Evolutionary conservation across 768 basidiomycete genomes (phyloP).

Genomic region (Xerocomellus intermedius): DNA sequence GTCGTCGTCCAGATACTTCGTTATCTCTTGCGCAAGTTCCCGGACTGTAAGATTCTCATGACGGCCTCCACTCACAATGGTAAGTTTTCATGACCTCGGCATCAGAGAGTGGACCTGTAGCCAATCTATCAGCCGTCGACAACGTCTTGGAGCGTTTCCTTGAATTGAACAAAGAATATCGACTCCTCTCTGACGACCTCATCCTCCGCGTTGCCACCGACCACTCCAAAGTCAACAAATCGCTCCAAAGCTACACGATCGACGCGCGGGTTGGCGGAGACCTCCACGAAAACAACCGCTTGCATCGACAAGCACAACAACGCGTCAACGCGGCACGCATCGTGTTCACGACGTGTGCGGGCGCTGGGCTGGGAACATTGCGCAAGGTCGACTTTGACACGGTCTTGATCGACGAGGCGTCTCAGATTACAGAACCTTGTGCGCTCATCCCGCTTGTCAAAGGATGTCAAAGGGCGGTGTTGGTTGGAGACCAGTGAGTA

Average conservation of each 20-base stretch:
- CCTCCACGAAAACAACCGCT: conserved; percentile 54
- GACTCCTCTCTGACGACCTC: conserved; percentile 50
- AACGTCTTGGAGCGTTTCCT: conserved; percentile 68
- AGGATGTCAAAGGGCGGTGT: conserved; percentile 52
- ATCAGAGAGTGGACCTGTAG: neutral
- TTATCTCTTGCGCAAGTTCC: conserved; percentile 35
- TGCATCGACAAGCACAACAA: conserved; percentile 58
- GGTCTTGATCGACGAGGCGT: conserved; percentile 68
- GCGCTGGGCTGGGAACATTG: conserved; percentile 58
- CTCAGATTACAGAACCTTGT: conserved; percentile 66
- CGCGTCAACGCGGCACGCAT: conserved; percentile 55
- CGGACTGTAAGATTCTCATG: conserved; percentile 55
- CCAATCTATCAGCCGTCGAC: conserved; percentile 53
- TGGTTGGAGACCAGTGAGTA: conserved; percentile 71
- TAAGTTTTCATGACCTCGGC: conserved; percentile 14
- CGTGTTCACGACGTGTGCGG: conserved; percentile 66
- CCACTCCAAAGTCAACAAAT: conserved; percentile 56
- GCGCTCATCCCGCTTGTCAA: conserved; percentile 68
- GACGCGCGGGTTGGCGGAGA: conserved; percentile 61
- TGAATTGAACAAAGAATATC: conserved; percentile 40
- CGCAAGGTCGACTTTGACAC: conserved; percentile 56
- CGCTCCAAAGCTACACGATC: conserved; percentile 56
- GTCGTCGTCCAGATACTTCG: conserved; percentile 63
- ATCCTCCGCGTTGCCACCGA: conserved; percentile 72
- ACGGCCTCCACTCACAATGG: conserved; percentile 73